phyloP scores from a whole-genome alignment of 345 rosid species.

The Cardamine occulta region DNA sequence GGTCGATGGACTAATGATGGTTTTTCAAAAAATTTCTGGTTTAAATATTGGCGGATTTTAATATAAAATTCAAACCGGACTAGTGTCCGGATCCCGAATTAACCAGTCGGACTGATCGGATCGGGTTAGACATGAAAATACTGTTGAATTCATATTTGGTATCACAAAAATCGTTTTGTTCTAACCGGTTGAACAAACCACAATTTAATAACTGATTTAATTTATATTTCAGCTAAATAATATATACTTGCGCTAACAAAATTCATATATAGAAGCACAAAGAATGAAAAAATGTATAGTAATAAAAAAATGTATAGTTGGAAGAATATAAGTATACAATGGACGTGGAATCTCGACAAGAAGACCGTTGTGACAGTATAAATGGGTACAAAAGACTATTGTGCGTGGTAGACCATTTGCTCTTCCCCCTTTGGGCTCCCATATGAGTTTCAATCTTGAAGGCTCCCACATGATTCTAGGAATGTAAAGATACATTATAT shows the following conservation, averaged over 20 bases:
- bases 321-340: no score
- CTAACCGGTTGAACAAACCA: not conserved
- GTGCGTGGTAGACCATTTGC: slow-evolving; percentile 32
- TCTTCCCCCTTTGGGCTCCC: slow-evolving; percentile 2
- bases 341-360: slow-evolving; percentile 31
- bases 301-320: not conserved
- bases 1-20: no score
- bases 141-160: no score
- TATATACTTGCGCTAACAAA: not conserved
- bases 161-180: no score
- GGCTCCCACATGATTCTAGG: not conserved
- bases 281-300: no score
- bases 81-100: no score
- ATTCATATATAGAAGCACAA: not conserved
- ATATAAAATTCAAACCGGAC: no score
- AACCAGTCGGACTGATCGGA: no score
- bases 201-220: not conserved
- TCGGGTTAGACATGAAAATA: no score
- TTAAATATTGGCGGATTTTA: no score
- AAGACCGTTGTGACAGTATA: slow-evolving; percentile 26
- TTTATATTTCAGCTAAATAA: not conserved
- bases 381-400: slow-evolving; percentile 22
- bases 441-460: slow-evolving; percentile 25
- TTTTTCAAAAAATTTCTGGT: no score
- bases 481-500: not conserved